Evolutionary conservation across 176 grass and related monocot genomes (phyloP).

Genomic region (Raddia distichophylla): DNA sequence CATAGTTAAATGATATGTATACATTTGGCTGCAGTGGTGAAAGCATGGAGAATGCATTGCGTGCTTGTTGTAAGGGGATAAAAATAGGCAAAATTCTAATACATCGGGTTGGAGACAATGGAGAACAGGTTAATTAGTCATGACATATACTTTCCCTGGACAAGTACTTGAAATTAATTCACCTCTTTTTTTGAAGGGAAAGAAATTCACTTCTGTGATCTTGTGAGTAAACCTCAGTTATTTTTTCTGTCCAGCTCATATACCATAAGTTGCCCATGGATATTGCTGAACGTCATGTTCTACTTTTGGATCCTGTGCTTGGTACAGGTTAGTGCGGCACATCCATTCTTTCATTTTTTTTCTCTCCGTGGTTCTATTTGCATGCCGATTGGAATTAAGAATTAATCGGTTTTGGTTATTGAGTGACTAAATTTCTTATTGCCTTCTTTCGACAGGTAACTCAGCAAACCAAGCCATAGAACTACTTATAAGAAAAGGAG

Average conservation of each 20-base stretch:
- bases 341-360: not conserved
- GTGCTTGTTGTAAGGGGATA: constrained; percentile 86
- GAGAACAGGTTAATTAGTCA: constrained; percentile 62
- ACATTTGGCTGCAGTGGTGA: constrained; percentile 65
- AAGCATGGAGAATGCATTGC: constrained; percentile 87
- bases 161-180: constrained; percentile 17
- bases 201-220: no score
- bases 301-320: no score
- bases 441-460: constrained; percentile 57
- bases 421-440: not conserved
- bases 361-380: not conserved
- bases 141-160: constrained; percentile 7
- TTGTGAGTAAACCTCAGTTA: no score
- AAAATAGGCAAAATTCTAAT: constrained; percentile 95
- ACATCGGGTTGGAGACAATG: constrained; percentile 77
- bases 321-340: constrained; percentile 70
- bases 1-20: constrained; percentile 27
- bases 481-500: constrained; percentile 75
- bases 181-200: no score
- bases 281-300: no score
- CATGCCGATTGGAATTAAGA: not conserved
- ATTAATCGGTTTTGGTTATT: not conserved
- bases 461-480: constrained; percentile 85
- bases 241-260: no score
- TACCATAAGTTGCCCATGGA: no score